Evolutionary conservation across 352 stramenopile species (phyloP), one percentile per base, ranked within the genome.

Genomic region (Phytophthora crassamura): DNA sequence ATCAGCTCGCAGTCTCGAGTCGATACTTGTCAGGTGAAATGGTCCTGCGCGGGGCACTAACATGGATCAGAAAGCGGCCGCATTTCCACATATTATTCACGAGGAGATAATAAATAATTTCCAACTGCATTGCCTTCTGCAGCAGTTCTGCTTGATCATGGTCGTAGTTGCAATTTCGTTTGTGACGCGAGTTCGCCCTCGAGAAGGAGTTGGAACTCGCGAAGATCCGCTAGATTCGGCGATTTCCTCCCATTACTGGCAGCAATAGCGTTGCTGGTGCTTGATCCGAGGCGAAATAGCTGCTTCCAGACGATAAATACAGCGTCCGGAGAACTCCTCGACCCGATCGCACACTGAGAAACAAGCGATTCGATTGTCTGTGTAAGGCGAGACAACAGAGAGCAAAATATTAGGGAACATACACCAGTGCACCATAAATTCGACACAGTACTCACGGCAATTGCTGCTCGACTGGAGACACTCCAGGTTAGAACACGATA

Each of bases 331-430:
- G 80, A 91, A 18, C 50, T 59, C 1, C 56, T 73, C 1, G 79
- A 69, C 14, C 84, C 84, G 15, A 89, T 62, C 10, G 68, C 64
- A 41, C 78, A 91, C 57, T 91, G 83, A 35, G 70, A 71, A 43
- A 93, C 55, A 2, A 93, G 67, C 12, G 75, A 72, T 42, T 91
- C 82, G 36, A 93, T 86, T 14, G 72, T 90, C 84, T 93, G 41
- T 15, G n/a, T 36, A 20, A 30, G 59, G n/a, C 5, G 22, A 45
- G 1, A 32, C 16, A 52, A 40, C 42, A 16, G 15, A 60, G 47
- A 36, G 33, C 5, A 34, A 36, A 42, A 12, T 43, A 33, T 46
- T 36, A 63, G 41, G 34, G n/a, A 57, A 16, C 2, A 15, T 46
- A 4, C 7, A 45, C 3, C 7, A 46, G n/a, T 11, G 20, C 22